phyloP scores from a whole-genome alignment of 2,329 filamentous ascomycete species.

The Talaromyces piceae region DNA sequence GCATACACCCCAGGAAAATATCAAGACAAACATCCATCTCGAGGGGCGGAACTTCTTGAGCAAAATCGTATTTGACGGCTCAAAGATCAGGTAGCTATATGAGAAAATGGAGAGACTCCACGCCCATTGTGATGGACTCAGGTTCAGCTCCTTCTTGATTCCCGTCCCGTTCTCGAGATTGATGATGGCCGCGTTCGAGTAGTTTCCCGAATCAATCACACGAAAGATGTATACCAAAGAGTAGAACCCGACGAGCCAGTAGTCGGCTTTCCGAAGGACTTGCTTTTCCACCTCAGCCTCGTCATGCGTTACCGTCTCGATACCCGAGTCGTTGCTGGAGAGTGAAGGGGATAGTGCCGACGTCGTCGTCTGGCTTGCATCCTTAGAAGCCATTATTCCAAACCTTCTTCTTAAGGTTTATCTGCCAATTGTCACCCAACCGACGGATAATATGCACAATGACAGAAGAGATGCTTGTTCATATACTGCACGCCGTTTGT shows the following conservation, averaged over 20 bases:
- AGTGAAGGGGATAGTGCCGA: background rate
- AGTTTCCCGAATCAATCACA: slow-evolving; percentile 34
- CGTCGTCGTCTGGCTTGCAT: background rate
- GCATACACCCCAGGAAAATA: slow-evolving; percentile 30
- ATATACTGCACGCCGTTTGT: background rate
- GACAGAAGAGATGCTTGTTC: background rate
- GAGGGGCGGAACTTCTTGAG: slow-evolving; percentile 30
- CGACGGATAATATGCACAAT: background rate
- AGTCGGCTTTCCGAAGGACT: slow-evolving; percentile 29
- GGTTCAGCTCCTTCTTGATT: slow-evolving; percentile 32
- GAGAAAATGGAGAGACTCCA: slow-evolving; percentile 37
- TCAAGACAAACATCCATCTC: slow-evolving; percentile 30
- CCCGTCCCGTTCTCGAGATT: slow-evolving; percentile 34
- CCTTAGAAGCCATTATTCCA: background rate
- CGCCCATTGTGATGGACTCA: slow-evolving; percentile 29
- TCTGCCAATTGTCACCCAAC: background rate
- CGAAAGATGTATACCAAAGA: slow-evolving; percentile 35
- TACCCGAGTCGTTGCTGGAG: background rate
- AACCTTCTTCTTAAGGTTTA: too few species aligned
- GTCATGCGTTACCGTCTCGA: background rate
- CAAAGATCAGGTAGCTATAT: slow-evolving; percentile 34
- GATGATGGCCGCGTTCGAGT: slow-evolving; percentile 36
- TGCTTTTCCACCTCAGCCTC: slow-evolving; percentile 20
- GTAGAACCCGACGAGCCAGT: slow-evolving; percentile 23
- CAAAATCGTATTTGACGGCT: slow-evolving; percentile 33